Percentiles rank a stretch among this genome's conserved stretches.
Evolutionary conservation across 352 stramenopile species (phyloP).

Genomic region (Pythium oligandrum): DNA sequence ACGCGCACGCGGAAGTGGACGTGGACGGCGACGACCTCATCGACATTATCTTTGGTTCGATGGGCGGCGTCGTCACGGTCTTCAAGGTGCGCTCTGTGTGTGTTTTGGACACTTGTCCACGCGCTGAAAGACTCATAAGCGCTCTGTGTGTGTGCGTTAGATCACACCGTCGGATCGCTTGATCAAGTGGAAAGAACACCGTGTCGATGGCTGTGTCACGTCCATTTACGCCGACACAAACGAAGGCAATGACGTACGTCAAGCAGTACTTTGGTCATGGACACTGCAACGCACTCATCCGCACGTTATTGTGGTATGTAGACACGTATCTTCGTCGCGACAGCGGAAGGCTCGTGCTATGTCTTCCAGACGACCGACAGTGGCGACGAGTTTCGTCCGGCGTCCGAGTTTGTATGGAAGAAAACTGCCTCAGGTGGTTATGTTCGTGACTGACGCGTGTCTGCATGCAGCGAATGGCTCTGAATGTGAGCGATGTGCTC

Average conservation of each 20-base stretch:
- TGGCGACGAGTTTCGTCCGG: conserved; percentile 46
- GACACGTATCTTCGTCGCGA: conserved; percentile 70
- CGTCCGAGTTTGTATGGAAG: conserved; percentile 55
- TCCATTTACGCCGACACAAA: conserved; percentile 55
- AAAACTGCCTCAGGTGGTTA: background rate
- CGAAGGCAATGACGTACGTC: conserved; percentile 33
- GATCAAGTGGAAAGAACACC: conserved; percentile 47
- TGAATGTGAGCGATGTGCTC: conserved; percentile 65
- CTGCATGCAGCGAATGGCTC: conserved; percentile 36
- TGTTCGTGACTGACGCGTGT: background rate
- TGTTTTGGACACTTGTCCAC: background rate
- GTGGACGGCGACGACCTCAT: conserved; percentile 58
- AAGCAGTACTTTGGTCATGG: background rate
- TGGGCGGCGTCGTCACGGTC: conserved; percentile 52
- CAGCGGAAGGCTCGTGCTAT: conserved; percentile 58
- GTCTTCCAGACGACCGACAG: conserved; percentile 55
- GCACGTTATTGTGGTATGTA: conserved; percentile 6
- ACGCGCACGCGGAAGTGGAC: conserved; percentile 60
- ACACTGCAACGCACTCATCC: background rate
- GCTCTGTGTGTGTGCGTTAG: background rate
- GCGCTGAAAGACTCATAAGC: too few species aligned
- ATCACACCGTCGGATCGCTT: conserved; percentile 38
- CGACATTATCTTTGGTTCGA: conserved; percentile 65
- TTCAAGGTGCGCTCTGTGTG: conserved; percentile 45
- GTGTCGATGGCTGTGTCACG: conserved; percentile 66